Percentiles rank a stretch among this genome's conserved stretches.
Evolutionary conservation across 768 basidiomycete genomes (phyloP).

Genomic region (Leucosporidium scottii): DNA sequence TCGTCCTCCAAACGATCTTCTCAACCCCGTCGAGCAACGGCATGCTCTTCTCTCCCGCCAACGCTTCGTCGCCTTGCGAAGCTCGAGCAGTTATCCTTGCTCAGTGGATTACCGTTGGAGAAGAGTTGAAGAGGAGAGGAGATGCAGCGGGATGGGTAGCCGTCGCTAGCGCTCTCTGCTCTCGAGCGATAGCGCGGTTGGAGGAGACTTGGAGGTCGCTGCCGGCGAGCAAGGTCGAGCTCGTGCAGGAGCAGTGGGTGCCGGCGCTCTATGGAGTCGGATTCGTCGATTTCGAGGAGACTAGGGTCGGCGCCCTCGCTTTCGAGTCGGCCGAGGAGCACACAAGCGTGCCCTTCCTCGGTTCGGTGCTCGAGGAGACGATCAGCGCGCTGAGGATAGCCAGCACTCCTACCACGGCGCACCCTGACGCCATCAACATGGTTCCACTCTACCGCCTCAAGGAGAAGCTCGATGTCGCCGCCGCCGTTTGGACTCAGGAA

Average conservation of each 20-base stretch:
- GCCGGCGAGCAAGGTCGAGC: neutral
- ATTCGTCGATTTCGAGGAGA: constrained; percentile 1
- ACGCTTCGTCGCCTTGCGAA: neutral
- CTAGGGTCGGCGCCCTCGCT: neutral
- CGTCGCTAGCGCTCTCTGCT: constrained; percentile 21
- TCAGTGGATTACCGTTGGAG: constrained; percentile 21
- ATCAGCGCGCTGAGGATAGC: neutral
- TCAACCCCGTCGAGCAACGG: neutral
- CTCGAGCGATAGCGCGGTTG: constrained; percentile 15
- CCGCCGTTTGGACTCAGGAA: neutral
- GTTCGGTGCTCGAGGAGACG: constrained; percentile 2
- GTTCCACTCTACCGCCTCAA: neutral
- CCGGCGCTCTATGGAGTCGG: neutral
- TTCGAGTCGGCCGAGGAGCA: neutral
- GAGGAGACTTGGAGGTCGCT: constrained; percentile 16
- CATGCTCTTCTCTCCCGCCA: neutral
- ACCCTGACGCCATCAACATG: neutral
- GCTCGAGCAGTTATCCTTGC: constrained; percentile 4
- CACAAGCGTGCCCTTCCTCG: constrained; percentile 2
- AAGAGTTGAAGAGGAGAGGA: constrained; percentile 4
- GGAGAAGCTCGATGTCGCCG: neutral
- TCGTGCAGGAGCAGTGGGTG: neutral
- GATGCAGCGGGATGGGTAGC: constrained; percentile 20
- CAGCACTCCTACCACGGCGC: neutral
- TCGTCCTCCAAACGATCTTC: constrained; percentile 15